Conservation (phyloP, 2,329 filamentous ascomycete species). For the Aureobasidium sp. region DNA sequence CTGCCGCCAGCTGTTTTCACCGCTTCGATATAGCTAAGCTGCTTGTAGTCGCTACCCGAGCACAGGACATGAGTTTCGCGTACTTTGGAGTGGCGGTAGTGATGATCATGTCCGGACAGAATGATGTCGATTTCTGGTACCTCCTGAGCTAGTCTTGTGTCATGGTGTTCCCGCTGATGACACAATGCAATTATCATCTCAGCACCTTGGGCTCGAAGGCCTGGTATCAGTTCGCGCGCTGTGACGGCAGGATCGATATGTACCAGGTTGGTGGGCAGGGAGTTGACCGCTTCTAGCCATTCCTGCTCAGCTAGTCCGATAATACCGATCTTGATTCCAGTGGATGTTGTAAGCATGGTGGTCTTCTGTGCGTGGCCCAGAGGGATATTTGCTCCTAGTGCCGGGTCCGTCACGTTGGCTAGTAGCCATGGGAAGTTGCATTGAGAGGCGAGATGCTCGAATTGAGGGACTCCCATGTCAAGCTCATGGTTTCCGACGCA, state of each 20-base stretch:
- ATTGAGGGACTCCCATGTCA: slow-evolving; percentile 81
- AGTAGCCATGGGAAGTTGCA: slow-evolving; percentile 85
- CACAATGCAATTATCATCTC: slow-evolving; percentile 77
- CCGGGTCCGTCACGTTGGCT: slow-evolving; percentile 80
- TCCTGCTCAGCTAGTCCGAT: slow-evolving; percentile 81
- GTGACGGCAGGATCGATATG: slow-evolving; percentile 72
- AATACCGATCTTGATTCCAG: slow-evolving; percentile 77
- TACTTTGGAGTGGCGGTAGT: slow-evolving; percentile 68
- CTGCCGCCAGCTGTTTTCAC: slow-evolving; percentile 30
- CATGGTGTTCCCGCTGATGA: slow-evolving; percentile 82
- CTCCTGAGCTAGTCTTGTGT: slow-evolving; percentile 72
- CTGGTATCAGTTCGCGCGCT: slow-evolving; percentile 65
- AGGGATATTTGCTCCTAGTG: slow-evolving; percentile 63
- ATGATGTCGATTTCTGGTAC: slow-evolving; percentile 71
- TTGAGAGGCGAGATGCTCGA: slow-evolving; percentile 60
- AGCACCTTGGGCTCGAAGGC: slow-evolving; percentile 65
- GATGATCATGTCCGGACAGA: slow-evolving; percentile 84
- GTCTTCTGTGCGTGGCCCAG: slow-evolving; percentile 70
- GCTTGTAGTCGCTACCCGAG: slow-evolving; percentile 85
- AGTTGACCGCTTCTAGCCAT: slow-evolving; percentile 74
- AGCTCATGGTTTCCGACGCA: slow-evolving; percentile 88
- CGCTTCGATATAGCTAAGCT: slow-evolving; percentile 79
- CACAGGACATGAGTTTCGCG: slow-evolving; percentile 78
- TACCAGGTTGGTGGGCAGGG: slow-evolving; percentile 68
- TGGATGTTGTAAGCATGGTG: slow-evolving; percentile 67